phyloP scores from a whole-genome alignment of 2,329 filamentous ascomycete genomes.

The Arthrinium phaeospermum region DNA sequence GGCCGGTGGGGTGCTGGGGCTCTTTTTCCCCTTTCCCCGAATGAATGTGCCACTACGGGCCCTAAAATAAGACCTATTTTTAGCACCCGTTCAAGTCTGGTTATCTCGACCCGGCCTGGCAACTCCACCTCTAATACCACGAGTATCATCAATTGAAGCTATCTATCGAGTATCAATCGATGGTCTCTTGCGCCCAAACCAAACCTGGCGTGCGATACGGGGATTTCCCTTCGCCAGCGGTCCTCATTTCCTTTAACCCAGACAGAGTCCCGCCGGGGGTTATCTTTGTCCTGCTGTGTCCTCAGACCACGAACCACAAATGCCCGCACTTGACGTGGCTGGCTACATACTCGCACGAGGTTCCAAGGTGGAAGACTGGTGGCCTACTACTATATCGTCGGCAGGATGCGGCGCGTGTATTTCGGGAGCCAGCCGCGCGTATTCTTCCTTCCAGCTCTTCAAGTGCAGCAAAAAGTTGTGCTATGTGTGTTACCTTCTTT shows the following conservation, averaged over 20 bases:
- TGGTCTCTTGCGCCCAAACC: neutral
- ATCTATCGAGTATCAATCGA: neutral
- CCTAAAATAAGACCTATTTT: conserved; percentile 12
- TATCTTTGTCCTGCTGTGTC: neutral
- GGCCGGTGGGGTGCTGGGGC: neutral
- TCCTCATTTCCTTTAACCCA: neutral
- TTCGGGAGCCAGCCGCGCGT: conserved; percentile 4
- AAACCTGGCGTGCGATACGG: neutral
- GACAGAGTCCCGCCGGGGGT: neutral
- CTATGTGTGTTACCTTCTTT: neutral
- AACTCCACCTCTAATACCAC: neutral
- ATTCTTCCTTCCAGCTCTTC: neutral
- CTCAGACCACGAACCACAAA: neutral
- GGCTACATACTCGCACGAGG: neutral
- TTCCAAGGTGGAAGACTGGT: neutral
- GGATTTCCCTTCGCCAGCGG: too few relatives aligned
- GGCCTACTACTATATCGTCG: neutral
- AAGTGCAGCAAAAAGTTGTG: neutral
- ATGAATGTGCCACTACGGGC: conserved; percentile 6
- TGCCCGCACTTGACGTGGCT: neutral
- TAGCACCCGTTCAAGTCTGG: neutral
- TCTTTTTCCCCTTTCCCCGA: neutral
- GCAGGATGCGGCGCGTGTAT: conserved; percentile 6
- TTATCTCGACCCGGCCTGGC: neutral
- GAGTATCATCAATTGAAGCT: neutral